Conservation (phyloP, 1,139 yeast species). For the Kodamaea suecica region DNA sequence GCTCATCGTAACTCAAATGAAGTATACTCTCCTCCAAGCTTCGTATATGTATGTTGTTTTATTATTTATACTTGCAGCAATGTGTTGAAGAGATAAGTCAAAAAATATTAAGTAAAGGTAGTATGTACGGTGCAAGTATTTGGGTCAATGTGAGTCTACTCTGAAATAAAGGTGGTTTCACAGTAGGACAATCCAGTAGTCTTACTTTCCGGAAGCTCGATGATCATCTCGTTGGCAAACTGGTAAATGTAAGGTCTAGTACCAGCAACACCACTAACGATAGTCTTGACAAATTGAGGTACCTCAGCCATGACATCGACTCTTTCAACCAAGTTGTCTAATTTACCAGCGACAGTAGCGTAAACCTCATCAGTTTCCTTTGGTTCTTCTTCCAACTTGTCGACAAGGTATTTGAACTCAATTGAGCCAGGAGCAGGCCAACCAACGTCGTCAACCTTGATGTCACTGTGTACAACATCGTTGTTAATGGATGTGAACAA, state of each 20-base stretch:
- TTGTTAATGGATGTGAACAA: constrained; percentile 67
- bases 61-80: too few species aligned
- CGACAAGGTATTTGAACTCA: constrained; percentile 54
- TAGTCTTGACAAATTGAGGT: constrained; percentile 88
- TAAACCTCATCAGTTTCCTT: constrained; percentile 26
- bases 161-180: too few species aligned
- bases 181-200: constrained; percentile 72
- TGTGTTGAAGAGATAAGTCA: too few species aligned
- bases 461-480: constrained; percentile 57
- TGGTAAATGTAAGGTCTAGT: constrained; percentile 95
- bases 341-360: constrained; percentile 51
- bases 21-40: too few species aligned
- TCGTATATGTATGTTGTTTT: too few species aligned
- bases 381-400: constrained; percentile 31
- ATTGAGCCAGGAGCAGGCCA: constrained; percentile 86
- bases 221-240: constrained; percentile 58
- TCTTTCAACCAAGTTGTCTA: constrained; percentile 69
- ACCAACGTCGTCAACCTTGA: constrained; percentile 72
- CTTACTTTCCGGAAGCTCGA: constrained; percentile 35
- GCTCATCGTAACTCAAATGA: too few species aligned
- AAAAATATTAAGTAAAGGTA: too few species aligned
- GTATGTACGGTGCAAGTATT: too few species aligned
- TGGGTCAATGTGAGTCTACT: too few species aligned
- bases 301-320: constrained; percentile 98
- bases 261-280: constrained; percentile 95